Conservation (phyloP, 768 basidiomycete species). For the Imleria badia region DNA sequence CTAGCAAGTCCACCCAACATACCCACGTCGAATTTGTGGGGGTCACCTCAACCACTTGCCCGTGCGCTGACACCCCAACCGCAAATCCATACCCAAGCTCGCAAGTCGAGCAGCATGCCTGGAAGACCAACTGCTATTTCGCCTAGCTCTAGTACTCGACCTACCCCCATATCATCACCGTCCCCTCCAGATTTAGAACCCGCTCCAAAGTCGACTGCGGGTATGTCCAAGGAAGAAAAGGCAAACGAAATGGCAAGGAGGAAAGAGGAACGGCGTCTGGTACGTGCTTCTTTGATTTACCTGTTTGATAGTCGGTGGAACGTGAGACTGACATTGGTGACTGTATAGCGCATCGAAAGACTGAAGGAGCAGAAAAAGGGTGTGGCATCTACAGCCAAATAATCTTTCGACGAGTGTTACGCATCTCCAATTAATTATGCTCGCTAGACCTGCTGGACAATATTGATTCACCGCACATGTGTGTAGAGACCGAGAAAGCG, state of each 20-base stretch:
- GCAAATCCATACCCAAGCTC: constrained; percentile 2
- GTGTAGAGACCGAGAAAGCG: too few species aligned
- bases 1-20: constrained; percentile 2
- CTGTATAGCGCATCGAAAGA: constrained; percentile 64
- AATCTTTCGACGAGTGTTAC: too few species aligned
- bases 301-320: background rate
- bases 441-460: too few species aligned
- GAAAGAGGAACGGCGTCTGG: constrained; percentile 91
- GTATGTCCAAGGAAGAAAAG: constrained; percentile 86
- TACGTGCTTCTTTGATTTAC: constrained; percentile 35
- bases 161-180: constrained; percentile 30
- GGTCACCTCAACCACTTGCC: constrained; percentile 15
- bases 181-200: constrained; percentile 14
- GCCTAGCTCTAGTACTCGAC: constrained; percentile 17
- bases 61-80: constrained; percentile 25
- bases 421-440: too few species aligned
- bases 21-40: constrained; percentile 11
- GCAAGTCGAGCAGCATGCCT: background rate
- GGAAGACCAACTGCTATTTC: constrained; percentile 6
- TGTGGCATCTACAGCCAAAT: constrained; percentile 16
- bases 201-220: constrained; percentile 34
- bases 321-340: background rate
- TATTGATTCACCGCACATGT: too few species aligned
- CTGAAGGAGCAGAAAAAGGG: constrained; percentile 80
- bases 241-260: constrained; percentile 89